phyloP scores from a whole-genome alignment of 23 red algal species.

The Gracilaria caudata region DNA sequence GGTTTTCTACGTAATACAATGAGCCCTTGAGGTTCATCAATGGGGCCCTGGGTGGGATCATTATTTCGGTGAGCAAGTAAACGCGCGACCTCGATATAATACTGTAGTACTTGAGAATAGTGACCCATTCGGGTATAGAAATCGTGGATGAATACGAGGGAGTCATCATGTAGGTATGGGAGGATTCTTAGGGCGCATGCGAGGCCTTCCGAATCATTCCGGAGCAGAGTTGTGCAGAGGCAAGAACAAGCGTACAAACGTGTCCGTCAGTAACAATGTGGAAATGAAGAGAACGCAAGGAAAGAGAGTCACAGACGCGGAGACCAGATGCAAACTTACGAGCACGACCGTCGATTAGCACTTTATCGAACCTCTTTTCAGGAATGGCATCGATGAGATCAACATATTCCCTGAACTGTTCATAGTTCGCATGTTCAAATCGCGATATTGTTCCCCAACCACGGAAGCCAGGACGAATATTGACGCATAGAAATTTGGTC shows the following conservation, averaged over 20 bases:
- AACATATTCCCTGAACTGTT: slow-evolving; percentile 75
- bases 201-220: slow-evolving; percentile 9
- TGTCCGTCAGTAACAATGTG: background rate
- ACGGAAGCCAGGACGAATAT: slow-evolving; percentile 19
- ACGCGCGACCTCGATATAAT: slow-evolving; percentile 68
- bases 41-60: slow-evolving; percentile 42
- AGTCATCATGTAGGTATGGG: slow-evolving; percentile 35
- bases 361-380: slow-evolving; percentile 51
- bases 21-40: slow-evolving; percentile 78
- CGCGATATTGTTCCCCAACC: slow-evolving; percentile 56
- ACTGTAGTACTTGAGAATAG: slow-evolving; percentile 49
- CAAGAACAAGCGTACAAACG: background rate
- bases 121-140: slow-evolving; percentile 45
- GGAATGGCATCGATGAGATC: slow-evolving; percentile 45
- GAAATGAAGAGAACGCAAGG: background rate
- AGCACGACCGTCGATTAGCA: slow-evolving; percentile 76
- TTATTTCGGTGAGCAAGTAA: slow-evolving; percentile 38
- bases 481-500: slow-evolving; percentile 26
- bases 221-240: background rate
- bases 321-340: slow-evolving; percentile 2
- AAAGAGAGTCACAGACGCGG: background rate
- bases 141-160: slow-evolving; percentile 72
- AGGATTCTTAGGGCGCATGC: slow-evolving; percentile 59
- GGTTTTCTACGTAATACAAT: slow-evolving; percentile 46
- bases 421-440: slow-evolving; percentile 69